Evolutionary conservation across 139 green algal species (phyloP).

Genomic region (Coelastrella sp.): DNA sequence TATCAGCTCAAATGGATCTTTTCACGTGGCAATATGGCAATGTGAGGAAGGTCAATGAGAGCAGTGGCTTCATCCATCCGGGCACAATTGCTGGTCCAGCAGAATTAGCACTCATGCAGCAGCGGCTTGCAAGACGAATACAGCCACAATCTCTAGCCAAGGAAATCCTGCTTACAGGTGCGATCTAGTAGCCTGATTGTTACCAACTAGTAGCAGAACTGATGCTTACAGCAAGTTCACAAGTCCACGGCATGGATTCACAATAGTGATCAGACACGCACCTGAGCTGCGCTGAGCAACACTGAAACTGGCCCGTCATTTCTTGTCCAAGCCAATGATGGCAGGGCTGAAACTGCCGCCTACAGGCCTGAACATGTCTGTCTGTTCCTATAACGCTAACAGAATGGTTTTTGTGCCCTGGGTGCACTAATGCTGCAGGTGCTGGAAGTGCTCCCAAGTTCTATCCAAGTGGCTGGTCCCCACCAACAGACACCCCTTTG

Average conservation of each 20-base stretch:
- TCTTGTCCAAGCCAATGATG: too few relatives aligned
- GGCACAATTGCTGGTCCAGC: neutral
- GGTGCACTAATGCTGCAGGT: neutral
- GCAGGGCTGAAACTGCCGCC: too few relatives aligned
- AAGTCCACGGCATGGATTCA: too few relatives aligned
- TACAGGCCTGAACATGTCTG: too few relatives aligned
- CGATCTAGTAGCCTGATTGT: neutral
- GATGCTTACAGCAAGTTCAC: too few relatives aligned
- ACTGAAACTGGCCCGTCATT: too few relatives aligned
- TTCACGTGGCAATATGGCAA: neutral
- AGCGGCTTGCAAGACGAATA: neutral
- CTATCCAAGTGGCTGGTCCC: neutral
- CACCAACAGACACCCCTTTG: neutral
- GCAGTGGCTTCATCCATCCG: neutral
- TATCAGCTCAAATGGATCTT: neutral
- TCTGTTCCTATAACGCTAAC: too few relatives aligned
- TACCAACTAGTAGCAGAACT: neutral
- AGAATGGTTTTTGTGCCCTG: neutral
- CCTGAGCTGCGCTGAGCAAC: too few relatives aligned
- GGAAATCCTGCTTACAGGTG: neutral
- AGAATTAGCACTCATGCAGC: constrained; percentile 12
- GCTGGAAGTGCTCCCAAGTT: neutral
- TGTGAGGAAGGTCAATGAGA: neutral
- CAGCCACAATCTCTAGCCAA: neutral
- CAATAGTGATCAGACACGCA: too few relatives aligned